Evolutionary conservation across 345 rosid species (phyloP).

Genomic region (Gynandropsis gynandra): DNA sequence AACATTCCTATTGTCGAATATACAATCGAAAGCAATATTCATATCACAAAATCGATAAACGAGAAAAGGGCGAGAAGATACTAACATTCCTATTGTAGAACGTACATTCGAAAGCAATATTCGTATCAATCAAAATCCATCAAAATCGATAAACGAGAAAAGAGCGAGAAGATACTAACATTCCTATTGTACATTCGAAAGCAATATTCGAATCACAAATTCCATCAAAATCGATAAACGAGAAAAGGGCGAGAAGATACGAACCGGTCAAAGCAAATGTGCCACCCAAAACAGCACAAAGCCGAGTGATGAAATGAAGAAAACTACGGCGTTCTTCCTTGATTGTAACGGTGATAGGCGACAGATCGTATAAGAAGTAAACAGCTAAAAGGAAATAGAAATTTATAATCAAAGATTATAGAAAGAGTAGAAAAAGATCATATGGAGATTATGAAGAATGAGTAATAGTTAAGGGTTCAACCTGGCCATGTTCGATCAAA

Average conservation of each 20-base stretch:
- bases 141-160: too few relatives aligned
- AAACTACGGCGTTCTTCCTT: slow-evolving; percentile 87
- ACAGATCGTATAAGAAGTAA: slow-evolving; percentile 90
- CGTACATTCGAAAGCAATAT: too few relatives aligned
- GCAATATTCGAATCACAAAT: too few relatives aligned
- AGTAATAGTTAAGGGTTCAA: slow-evolving; percentile 26
- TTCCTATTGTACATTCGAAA: too few relatives aligned
- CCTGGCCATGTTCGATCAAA: slow-evolving; percentile 91
- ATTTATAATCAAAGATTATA: slow-evolving; percentile 9
- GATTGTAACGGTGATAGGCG: slow-evolving; percentile 95
- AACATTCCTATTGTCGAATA: slow-evolving; percentile 82
- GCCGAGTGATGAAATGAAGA: slow-evolving; percentile 91
- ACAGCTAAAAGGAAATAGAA: slow-evolving; percentile 43
- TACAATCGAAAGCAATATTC: too few relatives aligned
- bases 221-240: background rate
- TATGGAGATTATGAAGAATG: background rate
- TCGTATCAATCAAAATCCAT: too few relatives aligned
- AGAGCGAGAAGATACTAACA: too few relatives aligned
- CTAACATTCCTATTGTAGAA: too few relatives aligned
- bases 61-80: too few relatives aligned
- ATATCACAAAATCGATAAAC: too few relatives aligned
- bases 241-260: slow-evolving; percentile 7
- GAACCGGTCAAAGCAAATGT: slow-evolving; percentile 97
- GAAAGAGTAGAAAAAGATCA: background rate
- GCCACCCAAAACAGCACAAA: slow-evolving; percentile 97